A percentile compares a stretch with the other conserved stretches of the same genome.
Evolutionary conservation across 306 rosid species (phyloP).

Genomic region (Mimosa bimucronata): DNA sequence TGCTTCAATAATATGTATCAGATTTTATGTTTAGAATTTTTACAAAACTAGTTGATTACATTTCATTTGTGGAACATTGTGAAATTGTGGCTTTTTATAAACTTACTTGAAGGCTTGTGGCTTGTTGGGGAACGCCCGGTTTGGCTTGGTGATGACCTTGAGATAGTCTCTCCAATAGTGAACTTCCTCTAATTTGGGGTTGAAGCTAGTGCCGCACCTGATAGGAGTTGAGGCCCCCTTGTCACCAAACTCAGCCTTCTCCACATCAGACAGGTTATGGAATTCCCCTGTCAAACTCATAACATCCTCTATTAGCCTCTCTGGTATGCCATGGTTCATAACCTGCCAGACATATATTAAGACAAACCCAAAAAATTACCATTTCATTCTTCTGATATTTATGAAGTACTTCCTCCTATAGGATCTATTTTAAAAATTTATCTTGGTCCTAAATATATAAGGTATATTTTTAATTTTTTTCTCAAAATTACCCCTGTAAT

Average conservation of each 20-base stretch:
- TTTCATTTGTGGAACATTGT: not conserved
- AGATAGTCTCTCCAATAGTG: slow-evolving; percentile 67
- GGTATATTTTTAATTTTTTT: too few relatives aligned
- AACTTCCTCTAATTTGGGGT: slow-evolving; percentile 40
- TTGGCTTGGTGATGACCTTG: slow-evolving; percentile 55
- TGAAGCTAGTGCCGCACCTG: slow-evolving; percentile 57
- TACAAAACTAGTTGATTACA: too few relatives aligned
- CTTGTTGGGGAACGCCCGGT: slow-evolving; percentile 57
- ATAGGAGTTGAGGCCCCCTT: slow-evolving; percentile 42
- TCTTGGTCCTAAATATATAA: too few relatives aligned
- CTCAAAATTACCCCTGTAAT: too few relatives aligned
- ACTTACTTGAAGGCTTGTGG: slow-evolving; percentile 61
- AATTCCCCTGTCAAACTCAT: not conserved
- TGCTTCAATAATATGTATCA: too few relatives aligned
- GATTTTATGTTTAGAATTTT: too few relatives aligned
- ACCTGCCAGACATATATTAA: not conserved
- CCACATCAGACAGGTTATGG: slow-evolving; percentile 33
- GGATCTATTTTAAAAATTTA: too few relatives aligned
- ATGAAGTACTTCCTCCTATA: too few relatives aligned
- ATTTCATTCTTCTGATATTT: not conserved
- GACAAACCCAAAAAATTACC: not conserved
- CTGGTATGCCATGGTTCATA: slow-evolving; percentile 22
- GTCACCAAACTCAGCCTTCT: slow-evolving; percentile 48
- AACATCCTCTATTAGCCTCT: not conserved
- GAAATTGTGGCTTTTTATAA: not conserved